Evolutionary conservation across 2,329 filamentous ascomycete genomes (phyloP).

Genomic region (Aspergillus caelatus): DNA sequence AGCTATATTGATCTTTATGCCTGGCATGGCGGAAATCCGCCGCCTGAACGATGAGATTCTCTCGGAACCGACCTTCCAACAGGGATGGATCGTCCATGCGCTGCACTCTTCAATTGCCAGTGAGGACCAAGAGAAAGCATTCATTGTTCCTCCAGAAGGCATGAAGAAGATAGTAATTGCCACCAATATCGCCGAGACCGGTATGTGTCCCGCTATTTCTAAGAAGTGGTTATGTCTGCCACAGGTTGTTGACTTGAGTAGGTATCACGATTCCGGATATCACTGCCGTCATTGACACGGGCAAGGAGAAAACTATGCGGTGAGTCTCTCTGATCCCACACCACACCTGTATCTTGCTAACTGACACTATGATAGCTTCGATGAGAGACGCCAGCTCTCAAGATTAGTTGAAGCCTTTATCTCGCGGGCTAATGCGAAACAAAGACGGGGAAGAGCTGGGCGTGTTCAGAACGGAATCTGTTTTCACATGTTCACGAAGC

Average conservation of each 20-base stretch:
- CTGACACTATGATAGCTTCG: constrained; percentile 62
- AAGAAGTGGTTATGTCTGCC: background rate
- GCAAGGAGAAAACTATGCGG: constrained; percentile 94
- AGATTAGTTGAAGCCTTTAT: constrained; percentile 93
- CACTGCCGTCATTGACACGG: constrained; percentile 93
- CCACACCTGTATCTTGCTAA: constrained; percentile 13
- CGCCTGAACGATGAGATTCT: constrained; percentile 83
- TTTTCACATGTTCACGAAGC: constrained; percentile 92
- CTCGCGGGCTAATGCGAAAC: constrained; percentile 91
- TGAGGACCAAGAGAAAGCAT: constrained; percentile 94
- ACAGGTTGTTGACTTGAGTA: constrained; percentile 15
- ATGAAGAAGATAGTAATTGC: constrained; percentile 91
- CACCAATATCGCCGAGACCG: constrained; percentile 97
- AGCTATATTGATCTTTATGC: constrained; percentile 91
- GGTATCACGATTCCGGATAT: constrained; percentile 95
- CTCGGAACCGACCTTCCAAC: constrained; percentile 73
- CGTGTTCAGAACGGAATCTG: constrained; percentile 94
- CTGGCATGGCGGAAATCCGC: constrained; percentile 90
- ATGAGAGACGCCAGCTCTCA: constrained; percentile 89
- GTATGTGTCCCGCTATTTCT: constrained; percentile 40
- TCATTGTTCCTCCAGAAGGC: constrained; percentile 79
- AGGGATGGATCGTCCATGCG: constrained; percentile 82
- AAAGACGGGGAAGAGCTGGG: constrained; percentile 88
- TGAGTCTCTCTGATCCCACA: constrained; percentile 15
- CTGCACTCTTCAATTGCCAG: constrained; percentile 94